phyloP scores from a whole-genome alignment of 1,139 yeast genomes.

The Pichiaceae sp. region DNA sequence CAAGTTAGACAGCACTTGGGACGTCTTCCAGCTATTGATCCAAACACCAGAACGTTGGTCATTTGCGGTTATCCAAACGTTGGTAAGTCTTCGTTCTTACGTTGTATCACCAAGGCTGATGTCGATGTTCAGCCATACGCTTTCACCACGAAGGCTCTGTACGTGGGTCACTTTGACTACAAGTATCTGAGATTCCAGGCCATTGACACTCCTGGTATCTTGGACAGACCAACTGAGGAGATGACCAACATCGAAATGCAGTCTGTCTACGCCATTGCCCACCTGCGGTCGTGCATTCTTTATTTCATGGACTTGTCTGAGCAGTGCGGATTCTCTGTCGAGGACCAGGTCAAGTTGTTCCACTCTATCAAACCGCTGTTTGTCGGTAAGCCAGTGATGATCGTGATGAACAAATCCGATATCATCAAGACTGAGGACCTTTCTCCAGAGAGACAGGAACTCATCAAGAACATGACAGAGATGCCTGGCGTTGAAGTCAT shows the following conservation, averaged over 20 bases:
- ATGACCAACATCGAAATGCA: slow-evolving; percentile 99
- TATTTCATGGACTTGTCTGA: slow-evolving; percentile 98
- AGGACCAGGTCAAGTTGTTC: slow-evolving; percentile 94
- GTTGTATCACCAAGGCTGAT: slow-evolving; percentile 92
- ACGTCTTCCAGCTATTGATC: slow-evolving; percentile 95
- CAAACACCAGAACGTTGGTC: slow-evolving; percentile 93
- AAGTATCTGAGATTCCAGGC: slow-evolving; percentile 97
- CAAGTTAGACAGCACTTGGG: slow-evolving; percentile 99
- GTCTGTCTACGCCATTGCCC: slow-evolving; percentile 96
- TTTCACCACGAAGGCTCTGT: slow-evolving; percentile 90
- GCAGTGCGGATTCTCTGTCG: slow-evolving; percentile 97
- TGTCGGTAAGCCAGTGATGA: slow-evolving; percentile 93
- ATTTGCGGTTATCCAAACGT: slow-evolving; percentile 99
- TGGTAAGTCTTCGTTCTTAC: slow-evolving; percentile 93
- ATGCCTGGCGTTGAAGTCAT: slow-evolving; percentile 84
- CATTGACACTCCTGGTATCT: slow-evolving; percentile 97
- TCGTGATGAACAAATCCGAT: slow-evolving; percentile 92
- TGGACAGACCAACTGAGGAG: slow-evolving; percentile 98
- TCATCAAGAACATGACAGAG: slow-evolving; percentile 53
- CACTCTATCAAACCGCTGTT: slow-evolving; percentile 95
- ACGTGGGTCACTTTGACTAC: slow-evolving; percentile 96
- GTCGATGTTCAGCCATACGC: slow-evolving; percentile 99
- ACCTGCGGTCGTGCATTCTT: slow-evolving; percentile 88
- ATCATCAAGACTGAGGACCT: slow-evolving; percentile 80
- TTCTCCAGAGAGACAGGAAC: slow-evolving; percentile 63